These are phyloP conservation scores for Microdochium bolleyi DNA, from an alignment of 2,329 filamentous ascomycete species.

Conservation along the genomic window DNA sequence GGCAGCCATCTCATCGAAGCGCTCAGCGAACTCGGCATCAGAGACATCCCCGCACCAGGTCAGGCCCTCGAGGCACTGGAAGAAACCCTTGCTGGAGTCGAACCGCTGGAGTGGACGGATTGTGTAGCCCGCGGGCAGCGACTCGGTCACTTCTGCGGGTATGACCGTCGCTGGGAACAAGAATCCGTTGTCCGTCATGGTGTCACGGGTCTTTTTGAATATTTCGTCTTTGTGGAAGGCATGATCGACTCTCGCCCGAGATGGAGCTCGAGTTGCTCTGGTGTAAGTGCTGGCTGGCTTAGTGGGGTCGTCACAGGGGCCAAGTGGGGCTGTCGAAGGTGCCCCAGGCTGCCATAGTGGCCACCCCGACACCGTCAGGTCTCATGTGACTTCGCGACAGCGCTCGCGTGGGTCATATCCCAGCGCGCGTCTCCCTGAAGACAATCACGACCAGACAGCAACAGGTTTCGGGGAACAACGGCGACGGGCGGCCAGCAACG, in stretches of 20 bases:
- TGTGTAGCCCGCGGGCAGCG: slow-evolving; percentile 60
- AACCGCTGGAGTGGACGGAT: slow-evolving; percentile 61
- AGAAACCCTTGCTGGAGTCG: slow-evolving; percentile 64
- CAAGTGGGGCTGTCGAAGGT: no score
- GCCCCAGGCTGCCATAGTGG: background rate
- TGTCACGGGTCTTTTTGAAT: background rate
- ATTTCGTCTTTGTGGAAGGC: no score
- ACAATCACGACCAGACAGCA: background rate
- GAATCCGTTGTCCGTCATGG: background rate
- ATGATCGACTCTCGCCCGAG: no score
- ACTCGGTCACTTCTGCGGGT: slow-evolving; percentile 49
- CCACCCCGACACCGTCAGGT: no score
- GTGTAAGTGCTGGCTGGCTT: no score
- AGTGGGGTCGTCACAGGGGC: no score
- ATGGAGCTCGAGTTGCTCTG: no score
- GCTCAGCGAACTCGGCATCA: slow-evolving; percentile 24
- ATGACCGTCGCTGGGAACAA: slow-evolving; percentile 55
- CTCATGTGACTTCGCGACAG: background rate
- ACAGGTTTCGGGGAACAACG: background rate
- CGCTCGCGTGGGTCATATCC: background rate
- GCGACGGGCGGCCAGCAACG: background rate
- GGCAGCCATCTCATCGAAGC: slow-evolving; percentile 52
- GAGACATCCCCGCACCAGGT: slow-evolving; percentile 67
- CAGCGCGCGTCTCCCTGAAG: background rate
- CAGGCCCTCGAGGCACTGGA: slow-evolving; percentile 67